Conservation (phyloP, 208 protist species). For the Entamoeba moshkovskii region DNA sequence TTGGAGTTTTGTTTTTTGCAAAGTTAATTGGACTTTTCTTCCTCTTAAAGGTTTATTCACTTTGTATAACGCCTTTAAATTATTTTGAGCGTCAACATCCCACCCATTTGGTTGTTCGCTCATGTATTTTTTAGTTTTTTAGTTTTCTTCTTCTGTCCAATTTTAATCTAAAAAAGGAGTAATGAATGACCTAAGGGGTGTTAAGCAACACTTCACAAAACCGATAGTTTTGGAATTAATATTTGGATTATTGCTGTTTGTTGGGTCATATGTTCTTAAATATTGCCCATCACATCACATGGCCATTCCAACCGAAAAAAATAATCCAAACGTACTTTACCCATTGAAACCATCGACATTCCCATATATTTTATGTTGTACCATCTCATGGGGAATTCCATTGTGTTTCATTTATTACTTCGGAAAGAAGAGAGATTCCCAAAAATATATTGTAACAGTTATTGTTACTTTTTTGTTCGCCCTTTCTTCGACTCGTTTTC, state of each 20-base stretch:
- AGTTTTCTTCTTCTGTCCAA: too few relatives aligned
- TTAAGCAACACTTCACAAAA: too few relatives aligned
- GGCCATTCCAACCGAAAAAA: neutral
- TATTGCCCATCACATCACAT: neutral
- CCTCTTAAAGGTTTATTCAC: too few relatives aligned
- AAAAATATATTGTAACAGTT: neutral
- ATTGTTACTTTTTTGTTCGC: neutral
- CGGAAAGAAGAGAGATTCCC: neutral
- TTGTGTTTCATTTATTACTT: neutral
- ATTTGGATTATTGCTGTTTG: neutral
- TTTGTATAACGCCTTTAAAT: too few relatives aligned
- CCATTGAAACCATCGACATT: neutral
- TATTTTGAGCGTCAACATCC: too few relatives aligned
- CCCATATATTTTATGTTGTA: neutral
- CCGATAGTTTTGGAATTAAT: too few relatives aligned
- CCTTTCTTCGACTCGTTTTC: neutral
- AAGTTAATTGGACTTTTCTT: too few relatives aligned
- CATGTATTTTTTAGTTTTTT: too few relatives aligned
- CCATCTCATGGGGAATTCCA: neutral
- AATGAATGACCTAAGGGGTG: too few relatives aligned
- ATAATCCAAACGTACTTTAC: neutral
- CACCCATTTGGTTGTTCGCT: too few relatives aligned
- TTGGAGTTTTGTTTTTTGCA: too few relatives aligned
- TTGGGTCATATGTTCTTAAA: neutral
- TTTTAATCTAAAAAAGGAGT: too few relatives aligned